Conservation (phyloP, 2,329 filamentous ascomycete species). For the Diaporthe vexans region DNA sequence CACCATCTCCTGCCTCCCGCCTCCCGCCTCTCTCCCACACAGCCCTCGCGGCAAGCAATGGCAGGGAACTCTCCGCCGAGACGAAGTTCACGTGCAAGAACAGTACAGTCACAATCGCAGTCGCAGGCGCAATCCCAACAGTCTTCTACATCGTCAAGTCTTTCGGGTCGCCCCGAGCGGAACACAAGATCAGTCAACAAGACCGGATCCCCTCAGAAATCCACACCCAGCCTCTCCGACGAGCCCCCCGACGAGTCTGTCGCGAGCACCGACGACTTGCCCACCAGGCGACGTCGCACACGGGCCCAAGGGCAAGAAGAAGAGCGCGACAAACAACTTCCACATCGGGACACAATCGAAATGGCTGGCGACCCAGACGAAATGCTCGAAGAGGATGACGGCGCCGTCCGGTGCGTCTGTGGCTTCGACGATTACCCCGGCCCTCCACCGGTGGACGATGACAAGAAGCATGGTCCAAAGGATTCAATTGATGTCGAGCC, state of each 20-base stretch:
- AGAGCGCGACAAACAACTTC: slow-evolving; percentile 63
- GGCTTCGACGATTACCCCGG: slow-evolving; percentile 96
- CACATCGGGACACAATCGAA: slow-evolving; percentile 58
- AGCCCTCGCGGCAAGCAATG: slow-evolving; percentile 62
- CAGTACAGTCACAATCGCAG: slow-evolving; percentile 80
- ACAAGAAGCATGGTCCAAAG: slow-evolving; percentile 65
- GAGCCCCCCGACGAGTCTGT: slow-evolving; percentile 74
- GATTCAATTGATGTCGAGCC: slow-evolving; percentile 70
- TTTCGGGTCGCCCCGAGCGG: slow-evolving; percentile 82
- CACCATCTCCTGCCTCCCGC: slow-evolving; percentile 42
- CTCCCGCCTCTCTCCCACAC: slow-evolving; percentile 50
- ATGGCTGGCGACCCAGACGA: slow-evolving; percentile 77
- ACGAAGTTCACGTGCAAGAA: slow-evolving; percentile 92
- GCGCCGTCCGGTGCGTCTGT: slow-evolving; percentile 95
- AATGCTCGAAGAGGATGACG: slow-evolving; percentile 83
- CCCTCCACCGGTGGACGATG: slow-evolving; percentile 74
- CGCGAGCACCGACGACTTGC: slow-evolving; percentile 70
- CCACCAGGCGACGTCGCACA: slow-evolving; percentile 82
- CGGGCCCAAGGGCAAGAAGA: slow-evolving; percentile 74
- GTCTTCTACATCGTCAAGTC: slow-evolving; percentile 83
- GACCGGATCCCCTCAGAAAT: slow-evolving; percentile 80
- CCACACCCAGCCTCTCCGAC: slow-evolving; percentile 81
- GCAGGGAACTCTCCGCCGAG: slow-evolving; percentile 76
- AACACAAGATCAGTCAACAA: slow-evolving; percentile 80
- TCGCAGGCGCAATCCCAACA: slow-evolving; percentile 75